These are phyloP conservation scores for Colletotrichum lini DNA, from an alignment of 2,329 filamentous ascomycete genomes.

Conservation along the genomic window DNA sequence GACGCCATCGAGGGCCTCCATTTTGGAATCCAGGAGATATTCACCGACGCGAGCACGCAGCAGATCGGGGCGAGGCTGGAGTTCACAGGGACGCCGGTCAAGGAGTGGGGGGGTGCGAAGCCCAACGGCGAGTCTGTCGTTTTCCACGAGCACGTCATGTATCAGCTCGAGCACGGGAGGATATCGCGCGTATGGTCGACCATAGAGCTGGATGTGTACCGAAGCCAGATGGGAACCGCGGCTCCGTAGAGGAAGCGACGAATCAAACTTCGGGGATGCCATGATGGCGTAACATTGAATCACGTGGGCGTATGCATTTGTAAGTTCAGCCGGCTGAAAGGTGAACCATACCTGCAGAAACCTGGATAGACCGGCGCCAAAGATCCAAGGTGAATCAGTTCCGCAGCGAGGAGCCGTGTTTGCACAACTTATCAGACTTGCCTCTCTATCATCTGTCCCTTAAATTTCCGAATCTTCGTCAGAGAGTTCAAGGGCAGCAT, in stretches of 20 bases:
- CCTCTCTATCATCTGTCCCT: no score
- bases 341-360: no score
- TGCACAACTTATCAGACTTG: no score
- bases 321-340: no score
- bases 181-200: constrained; percentile 52
- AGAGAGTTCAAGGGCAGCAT: no score
- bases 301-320: neutral
- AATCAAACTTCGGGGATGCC: neutral
- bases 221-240: constrained; percentile 22
- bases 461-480: no score
- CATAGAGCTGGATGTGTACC: constrained; percentile 49
- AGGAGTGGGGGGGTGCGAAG: constrained; percentile 46
- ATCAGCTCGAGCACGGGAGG: constrained; percentile 50
- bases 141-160: constrained; percentile 54
- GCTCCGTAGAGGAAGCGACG: neutral
- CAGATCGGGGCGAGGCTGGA: constrained; percentile 50
- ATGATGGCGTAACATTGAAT: neutral
- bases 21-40: constrained; percentile 46
- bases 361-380: no score
- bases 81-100: constrained; percentile 50
- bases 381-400: no score
- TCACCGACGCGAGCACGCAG: constrained; percentile 50
- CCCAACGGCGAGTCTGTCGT: constrained; percentile 48
- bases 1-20: constrained; percentile 48
- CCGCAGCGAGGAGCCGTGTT: no score